A percentile compares a stretch with the other conserved stretches of the same genome.
phyloP scores from a whole-genome alignment of 345 rosid species.

The Gossypium mustelinum region DNA sequence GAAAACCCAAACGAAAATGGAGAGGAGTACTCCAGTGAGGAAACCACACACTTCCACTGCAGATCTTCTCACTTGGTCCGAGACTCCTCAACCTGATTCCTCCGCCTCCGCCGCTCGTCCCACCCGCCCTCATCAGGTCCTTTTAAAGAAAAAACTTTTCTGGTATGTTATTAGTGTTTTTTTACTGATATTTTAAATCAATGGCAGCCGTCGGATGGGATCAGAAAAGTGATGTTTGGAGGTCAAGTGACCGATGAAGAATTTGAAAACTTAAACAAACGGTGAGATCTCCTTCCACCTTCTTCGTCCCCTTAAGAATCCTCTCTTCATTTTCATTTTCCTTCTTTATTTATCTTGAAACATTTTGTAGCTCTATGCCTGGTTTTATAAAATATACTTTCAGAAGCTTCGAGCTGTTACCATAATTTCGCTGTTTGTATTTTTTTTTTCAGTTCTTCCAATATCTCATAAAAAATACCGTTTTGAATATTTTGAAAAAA shows the following conservation, averaged over 20 bases:
- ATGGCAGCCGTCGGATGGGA: constrained; percentile 89
- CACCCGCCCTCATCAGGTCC: constrained; percentile 71
- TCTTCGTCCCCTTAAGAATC: neutral
- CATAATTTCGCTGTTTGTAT: neutral
- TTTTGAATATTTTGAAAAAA: neutral
- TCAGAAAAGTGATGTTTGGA: constrained; percentile 92
- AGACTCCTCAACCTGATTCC: constrained; percentile 45
- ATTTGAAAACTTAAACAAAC: constrained; percentile 70
- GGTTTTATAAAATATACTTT: neutral
- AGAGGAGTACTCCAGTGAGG: constrained; percentile 74
- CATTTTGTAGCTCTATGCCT: neutral
- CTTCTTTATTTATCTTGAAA: neutral
- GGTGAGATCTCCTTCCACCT: constrained; percentile 53
- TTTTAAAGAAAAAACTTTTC: neutral
- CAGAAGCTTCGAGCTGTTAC: neutral
- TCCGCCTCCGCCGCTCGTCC: constrained; percentile 55
- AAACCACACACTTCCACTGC: constrained; percentile 76
- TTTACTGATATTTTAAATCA: constrained; percentile 11
- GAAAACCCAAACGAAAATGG: constrained; percentile 36
- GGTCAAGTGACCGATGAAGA: constrained; percentile 99
- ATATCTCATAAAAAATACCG: neutral
- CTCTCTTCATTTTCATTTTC: neutral
- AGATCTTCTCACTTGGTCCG: constrained; percentile 91
- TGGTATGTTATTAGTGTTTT: neutral
- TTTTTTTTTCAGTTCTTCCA: neutral